A percentile compares a stretch with the other conserved stretches of the same genome.
phyloP scores from a whole-genome alignment of 1,284 basidiomycete species.

The Phellopilus nigrolimitatus region DNA sequence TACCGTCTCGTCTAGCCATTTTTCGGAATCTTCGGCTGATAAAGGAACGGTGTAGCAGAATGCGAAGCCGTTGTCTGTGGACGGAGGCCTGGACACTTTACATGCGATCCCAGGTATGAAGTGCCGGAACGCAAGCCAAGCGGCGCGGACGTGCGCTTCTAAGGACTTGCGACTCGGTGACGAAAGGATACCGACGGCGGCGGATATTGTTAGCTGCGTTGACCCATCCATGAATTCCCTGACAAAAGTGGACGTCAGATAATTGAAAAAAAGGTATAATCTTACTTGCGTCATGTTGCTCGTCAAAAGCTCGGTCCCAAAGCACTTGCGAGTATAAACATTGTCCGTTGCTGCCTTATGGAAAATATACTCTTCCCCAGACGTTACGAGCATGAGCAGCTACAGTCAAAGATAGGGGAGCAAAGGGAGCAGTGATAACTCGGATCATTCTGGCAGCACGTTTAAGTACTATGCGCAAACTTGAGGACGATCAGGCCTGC shows the following conservation, averaged over 20 bases:
- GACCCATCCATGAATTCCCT: constrained; percentile 14
- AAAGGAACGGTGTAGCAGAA: constrained; percentile 15
- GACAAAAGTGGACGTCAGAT: neutral
- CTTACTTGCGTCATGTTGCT: neutral
- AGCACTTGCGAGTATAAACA: neutral
- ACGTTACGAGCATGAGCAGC: too few species aligned
- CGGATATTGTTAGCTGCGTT: constrained; percentile 10
- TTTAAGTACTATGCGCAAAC: too few species aligned
- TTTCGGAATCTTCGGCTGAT: neutral
- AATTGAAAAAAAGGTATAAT: neutral
- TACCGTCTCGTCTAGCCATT: constrained; percentile 16
- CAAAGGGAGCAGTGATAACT: too few species aligned
- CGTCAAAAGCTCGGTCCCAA: neutral
- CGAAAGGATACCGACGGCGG: neutral
- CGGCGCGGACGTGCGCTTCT: constrained; percentile 7
- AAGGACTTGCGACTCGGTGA: neutral
- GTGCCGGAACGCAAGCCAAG: constrained; percentile 18
- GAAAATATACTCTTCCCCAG: too few species aligned
- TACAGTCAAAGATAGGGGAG: too few species aligned
- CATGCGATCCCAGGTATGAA: constrained; percentile 15
- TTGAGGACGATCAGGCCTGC: too few species aligned
- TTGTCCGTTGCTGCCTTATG: too few species aligned
- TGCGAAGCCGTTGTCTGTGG: constrained; percentile 11
- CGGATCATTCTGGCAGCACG: too few species aligned
- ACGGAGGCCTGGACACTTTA: constrained; percentile 9